These are phyloP conservation scores for Vigna mungo DNA, from an alignment of 306 rosid species.

Conservation along the genomic window DNA sequence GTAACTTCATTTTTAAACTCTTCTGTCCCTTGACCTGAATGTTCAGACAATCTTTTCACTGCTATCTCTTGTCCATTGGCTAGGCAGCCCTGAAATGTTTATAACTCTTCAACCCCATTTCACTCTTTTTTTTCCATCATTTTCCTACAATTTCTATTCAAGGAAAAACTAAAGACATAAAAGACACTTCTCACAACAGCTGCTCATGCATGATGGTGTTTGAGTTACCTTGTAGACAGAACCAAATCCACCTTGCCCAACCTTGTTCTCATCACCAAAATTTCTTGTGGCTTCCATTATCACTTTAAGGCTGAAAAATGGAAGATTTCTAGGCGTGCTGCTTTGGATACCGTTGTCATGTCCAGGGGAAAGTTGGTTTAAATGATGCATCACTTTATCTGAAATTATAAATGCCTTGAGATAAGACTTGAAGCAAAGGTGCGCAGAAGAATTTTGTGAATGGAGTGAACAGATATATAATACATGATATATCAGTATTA, in stretches of 20 bases:
- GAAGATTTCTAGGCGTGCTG: conserved; percentile 33
- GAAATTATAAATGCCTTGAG: conserved; percentile 2
- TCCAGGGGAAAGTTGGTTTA: conserved; percentile 27
- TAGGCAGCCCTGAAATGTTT: conserved; percentile 53
- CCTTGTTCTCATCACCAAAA: conserved; percentile 47
- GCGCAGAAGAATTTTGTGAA: no score
- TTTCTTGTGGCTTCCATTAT: conserved; percentile 46
- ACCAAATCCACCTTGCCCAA: conserved; percentile 76
- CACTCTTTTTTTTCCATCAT: background rate
- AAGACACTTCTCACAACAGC: background rate
- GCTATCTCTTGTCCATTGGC: conserved; percentile 57
- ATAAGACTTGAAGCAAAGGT: no score
- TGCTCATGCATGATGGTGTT: background rate
- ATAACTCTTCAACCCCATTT: conserved; percentile 6
- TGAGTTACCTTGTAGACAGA: conserved; percentile 59
- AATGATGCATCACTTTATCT: conserved; percentile 14
- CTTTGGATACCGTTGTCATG: conserved; percentile 8
- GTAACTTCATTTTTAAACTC: conserved; percentile 50
- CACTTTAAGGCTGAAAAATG: conserved; percentile 40
- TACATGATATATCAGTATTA: no score
- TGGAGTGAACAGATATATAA: no score
- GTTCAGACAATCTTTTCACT: conserved; percentile 49
- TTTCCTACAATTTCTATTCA: background rate
- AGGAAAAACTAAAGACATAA: background rate
- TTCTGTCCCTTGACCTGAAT: conserved; percentile 47